Base-by-base conservation (phyloP, 1,284 basidiomycete species). In the Thelephora terrestris region DNA sequence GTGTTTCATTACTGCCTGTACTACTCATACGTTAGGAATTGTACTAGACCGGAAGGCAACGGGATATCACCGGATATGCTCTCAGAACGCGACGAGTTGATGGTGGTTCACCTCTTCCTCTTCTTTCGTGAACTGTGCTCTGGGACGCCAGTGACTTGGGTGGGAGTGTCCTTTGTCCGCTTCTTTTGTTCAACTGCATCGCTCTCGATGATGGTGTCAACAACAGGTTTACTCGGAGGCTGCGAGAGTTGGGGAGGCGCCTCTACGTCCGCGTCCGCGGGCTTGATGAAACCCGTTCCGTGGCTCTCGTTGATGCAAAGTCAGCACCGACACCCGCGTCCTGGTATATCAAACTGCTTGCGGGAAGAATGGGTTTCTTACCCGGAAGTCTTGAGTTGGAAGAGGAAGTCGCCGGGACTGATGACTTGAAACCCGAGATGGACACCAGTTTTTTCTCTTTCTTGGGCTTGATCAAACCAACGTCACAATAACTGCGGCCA, bases 261-360 rank as follows among this genome's bases (percentile, higher is more conserved):
- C 52, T 79, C 77, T 18, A 81, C 70, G 23, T 76, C 77, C n/a
- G n/a, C n/a, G n/a, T n/a, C n/a, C 36, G 70, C 65, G 32, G 78
- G 78, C 56, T 77, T 79, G 50, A 78, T 53, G 57, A 79, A 79
- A 5, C 57, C 59, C 25, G 52, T 50, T 45, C 54, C 34, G 14
- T 14, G 7, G 7, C 12, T 25, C 24, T 45, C 37, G 55, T 24
- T 36, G 56, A 53, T 50, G 65, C 65, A 46, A 75, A 50, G 61
- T 74, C 73, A 46, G 62, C 57, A n/a, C 71, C 73, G 35, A 73
- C 71, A n/a, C 65, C 65, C 6, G 63, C 55, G 51, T 62, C 72
- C 53, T 81, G 73, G 52, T 72, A 74, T 17, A 82, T 71, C 24
- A 74, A 57, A 52, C 74, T 63, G 56, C 69, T 69, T 0, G 75